Conservation (phyloP, 345 rosid genomes). For the Eutrema heterophyllum region DNA sequence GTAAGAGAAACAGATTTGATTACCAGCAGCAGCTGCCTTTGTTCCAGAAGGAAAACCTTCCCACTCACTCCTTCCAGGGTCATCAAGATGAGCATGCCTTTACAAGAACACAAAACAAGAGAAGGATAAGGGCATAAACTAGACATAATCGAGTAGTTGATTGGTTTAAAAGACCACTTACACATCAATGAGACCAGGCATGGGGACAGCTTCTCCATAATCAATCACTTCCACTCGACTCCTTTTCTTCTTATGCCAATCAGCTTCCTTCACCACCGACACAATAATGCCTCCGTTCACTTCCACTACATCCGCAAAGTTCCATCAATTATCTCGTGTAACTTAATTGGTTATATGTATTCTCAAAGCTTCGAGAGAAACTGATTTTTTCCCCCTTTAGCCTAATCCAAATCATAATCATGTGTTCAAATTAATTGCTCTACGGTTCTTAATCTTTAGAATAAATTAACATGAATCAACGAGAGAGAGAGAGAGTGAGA, state of each 20-base stretch:
- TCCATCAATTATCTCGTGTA: too few relatives aligned
- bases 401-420: background rate
- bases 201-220: conserved; percentile 77
- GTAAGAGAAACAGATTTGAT: background rate
- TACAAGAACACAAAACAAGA: background rate
- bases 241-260: conserved; percentile 46
- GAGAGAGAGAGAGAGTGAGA: too few relatives aligned
- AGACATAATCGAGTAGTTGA: background rate
- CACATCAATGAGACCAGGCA: conserved; percentile 97
- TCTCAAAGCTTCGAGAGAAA: background rate
- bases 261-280: conserved; percentile 55
- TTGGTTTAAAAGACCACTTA: conserved; percentile 32
- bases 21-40: conserved; percentile 97
- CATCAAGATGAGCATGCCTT: conserved; percentile 93
- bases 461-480: background rate
- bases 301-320: conserved; percentile 55
- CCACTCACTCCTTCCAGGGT: conserved; percentile 94
- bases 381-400: background rate
- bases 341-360: too few relatives aligned
- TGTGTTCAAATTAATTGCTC: background rate
- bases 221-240: conserved; percentile 49
- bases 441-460: too few relatives aligned
- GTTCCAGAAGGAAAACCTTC: conserved; percentile 98
- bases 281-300: conserved; percentile 52
- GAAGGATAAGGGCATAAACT: background rate